These are phyloP conservation scores for Phyllosticta citriasiana DNA, from an alignment of 2,329 filamentous ascomycete genomes.

Conservation along the genomic window DNA sequence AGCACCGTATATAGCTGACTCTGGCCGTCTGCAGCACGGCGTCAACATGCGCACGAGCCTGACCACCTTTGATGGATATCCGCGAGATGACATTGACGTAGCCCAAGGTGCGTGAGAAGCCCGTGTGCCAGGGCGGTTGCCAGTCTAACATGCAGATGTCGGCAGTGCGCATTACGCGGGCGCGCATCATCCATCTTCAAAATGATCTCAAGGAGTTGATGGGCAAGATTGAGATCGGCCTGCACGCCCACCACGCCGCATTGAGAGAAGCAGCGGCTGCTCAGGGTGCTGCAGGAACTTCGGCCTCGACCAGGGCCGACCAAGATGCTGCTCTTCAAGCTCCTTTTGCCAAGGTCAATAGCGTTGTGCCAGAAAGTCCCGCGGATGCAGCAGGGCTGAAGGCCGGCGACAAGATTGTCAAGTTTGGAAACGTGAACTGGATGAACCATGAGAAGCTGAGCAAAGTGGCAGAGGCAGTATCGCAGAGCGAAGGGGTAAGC, in stretches of 20 bases:
- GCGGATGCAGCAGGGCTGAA: conserved; percentile 74
- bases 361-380: conserved; percentile 66
- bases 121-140: background rate
- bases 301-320: conserved; percentile 14
- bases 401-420: conserved; percentile 69
- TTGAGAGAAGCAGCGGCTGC: conserved; percentile 40
- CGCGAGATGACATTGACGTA: conserved; percentile 86
- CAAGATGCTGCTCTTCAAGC: conserved; percentile 37
- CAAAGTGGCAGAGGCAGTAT: conserved; percentile 81
- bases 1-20: conserved; percentile 12
- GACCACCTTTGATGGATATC: conserved; percentile 82
- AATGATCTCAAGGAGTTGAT: conserved; percentile 94
- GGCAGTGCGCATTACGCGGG: conserved; percentile 80
- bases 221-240: conserved; percentile 66
- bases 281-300: conserved; percentile 15
- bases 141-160: conserved; percentile 3
- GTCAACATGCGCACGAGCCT: conserved; percentile 87
- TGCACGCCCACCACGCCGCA: conserved; percentile 86
- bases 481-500: conserved; percentile 81
- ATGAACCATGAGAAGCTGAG: conserved; percentile 77
- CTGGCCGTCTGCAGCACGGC: conserved; percentile 55
- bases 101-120: conserved; percentile 61
- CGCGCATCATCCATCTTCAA: conserved; percentile 76
- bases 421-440: conserved; percentile 75
- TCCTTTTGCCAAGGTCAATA: conserved; percentile 85